phyloP scores from a whole-genome alignment of 73 alveolate genomes.

The Loxodes magnus region DNA sequence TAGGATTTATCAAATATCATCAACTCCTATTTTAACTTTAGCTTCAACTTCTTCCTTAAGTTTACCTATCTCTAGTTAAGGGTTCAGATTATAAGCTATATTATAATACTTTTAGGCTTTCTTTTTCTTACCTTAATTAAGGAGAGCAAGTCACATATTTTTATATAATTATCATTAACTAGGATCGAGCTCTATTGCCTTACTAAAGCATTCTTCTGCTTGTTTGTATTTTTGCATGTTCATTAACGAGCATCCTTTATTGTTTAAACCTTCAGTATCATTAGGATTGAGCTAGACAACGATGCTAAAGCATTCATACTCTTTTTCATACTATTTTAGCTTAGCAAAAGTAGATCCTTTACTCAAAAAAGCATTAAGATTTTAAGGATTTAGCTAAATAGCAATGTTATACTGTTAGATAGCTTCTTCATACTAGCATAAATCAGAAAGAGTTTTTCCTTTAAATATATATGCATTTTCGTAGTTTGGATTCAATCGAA shows the following conservation, averaged over 20 bases:
- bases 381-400: neutral
- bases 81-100: too few relatives aligned
- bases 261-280: too few relatives aligned
- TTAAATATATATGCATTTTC: neutral
- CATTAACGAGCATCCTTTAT: too few relatives aligned
- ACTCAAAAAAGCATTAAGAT: neutral
- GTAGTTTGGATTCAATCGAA: neutral
- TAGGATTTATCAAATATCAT: too few relatives aligned
- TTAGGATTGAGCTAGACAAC: neutral
- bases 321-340: neutral
- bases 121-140: neutral
- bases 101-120: neutral
- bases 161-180: neutral
- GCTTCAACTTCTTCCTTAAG: too few relatives aligned
- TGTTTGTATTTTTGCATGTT: neutral
- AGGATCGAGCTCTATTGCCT: neutral
- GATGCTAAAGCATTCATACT: neutral
- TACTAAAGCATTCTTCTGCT: neutral
- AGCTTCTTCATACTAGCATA: neutral
- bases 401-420: neutral
- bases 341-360: neutral
- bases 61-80: too few relatives aligned
- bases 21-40: too few relatives aligned
- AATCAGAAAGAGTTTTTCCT: neutral
- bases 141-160: neutral